Conservation (phyloP, 768 basidiomycete genomes). For the Phaffia australis region DNA sequence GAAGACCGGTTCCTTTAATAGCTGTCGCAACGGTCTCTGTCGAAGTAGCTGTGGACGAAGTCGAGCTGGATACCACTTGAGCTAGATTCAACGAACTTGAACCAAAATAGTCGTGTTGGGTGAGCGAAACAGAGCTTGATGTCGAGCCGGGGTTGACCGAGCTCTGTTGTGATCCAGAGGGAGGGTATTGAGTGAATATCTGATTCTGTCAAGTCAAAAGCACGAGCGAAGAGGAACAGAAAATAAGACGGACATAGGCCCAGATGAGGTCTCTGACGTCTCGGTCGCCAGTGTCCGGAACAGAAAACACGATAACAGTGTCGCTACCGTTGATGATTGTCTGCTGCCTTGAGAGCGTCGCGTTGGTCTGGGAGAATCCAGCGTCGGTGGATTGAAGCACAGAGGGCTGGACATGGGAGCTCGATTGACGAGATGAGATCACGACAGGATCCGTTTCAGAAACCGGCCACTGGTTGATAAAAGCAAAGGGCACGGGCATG, state of each 20-base stretch:
- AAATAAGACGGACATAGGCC: conserved; percentile 16
- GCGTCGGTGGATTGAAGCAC: too few relatives aligned
- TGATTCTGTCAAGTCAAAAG: background rate
- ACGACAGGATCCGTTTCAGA: background rate
- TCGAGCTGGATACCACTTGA: background rate
- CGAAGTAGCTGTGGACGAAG: background rate
- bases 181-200: background rate
- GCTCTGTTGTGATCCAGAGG: background rate
- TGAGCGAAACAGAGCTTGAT: background rate
- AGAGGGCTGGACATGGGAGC: conserved; percentile 7
- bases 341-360: background rate
- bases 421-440: conserved; percentile 7
- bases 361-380: background rate
- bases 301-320: conserved; percentile 6
- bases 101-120: conserved; percentile 12
- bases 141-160: conserved; percentile 4
- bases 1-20: conserved; percentile 5
- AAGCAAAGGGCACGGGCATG: background rate
- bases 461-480: conserved; percentile 2
- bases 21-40: conserved; percentile 6
- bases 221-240: background rate
- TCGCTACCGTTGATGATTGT: conserved; percentile 16
- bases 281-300: background rate
- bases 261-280: conserved; percentile 8
- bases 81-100: background rate